Evolutionary conservation across 106 monocot genomes (phyloP).

Genomic region (Cymbidium sinense): DNA sequence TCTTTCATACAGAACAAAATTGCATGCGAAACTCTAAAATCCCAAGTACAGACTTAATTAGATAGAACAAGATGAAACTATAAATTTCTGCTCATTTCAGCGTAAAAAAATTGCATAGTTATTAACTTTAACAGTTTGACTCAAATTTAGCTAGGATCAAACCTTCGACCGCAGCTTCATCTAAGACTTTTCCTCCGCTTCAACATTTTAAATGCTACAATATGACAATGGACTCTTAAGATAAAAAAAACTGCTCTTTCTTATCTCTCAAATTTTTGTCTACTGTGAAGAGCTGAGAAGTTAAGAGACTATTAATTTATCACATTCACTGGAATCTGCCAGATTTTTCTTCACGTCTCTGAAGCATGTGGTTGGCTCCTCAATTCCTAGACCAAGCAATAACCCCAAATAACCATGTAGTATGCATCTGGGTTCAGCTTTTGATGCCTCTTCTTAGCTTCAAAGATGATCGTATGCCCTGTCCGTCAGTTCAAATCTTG

Average conservation of each 20-base stretch:
- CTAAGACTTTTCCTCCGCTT: not conserved
- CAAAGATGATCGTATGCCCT: not conserved
- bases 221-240: not conserved
- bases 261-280: not conserved
- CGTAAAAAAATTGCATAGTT: not conserved
- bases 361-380: not conserved
- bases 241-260: not conserved
- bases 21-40: not conserved
- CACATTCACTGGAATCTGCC: not conserved
- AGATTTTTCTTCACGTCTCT: not conserved
- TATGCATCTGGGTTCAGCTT: not conserved
- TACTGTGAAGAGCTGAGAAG: not conserved
- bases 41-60: not conserved
- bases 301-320: not conserved
- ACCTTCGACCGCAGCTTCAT: not conserved
- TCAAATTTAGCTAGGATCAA: not conserved
- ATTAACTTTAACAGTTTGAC: not conserved
- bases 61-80: not conserved
- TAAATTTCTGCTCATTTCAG: not conserved
- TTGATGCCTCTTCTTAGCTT: not conserved
- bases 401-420: not conserved
- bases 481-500: not conserved
- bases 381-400: not conserved
- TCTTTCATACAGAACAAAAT: not conserved
- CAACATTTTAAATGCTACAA: not conserved